A percentile compares a stretch with the other conserved stretches of the same genome.
Conservation (phyloP, 1,139 yeast genomes). For the Kodamaea anthophila region DNA sequence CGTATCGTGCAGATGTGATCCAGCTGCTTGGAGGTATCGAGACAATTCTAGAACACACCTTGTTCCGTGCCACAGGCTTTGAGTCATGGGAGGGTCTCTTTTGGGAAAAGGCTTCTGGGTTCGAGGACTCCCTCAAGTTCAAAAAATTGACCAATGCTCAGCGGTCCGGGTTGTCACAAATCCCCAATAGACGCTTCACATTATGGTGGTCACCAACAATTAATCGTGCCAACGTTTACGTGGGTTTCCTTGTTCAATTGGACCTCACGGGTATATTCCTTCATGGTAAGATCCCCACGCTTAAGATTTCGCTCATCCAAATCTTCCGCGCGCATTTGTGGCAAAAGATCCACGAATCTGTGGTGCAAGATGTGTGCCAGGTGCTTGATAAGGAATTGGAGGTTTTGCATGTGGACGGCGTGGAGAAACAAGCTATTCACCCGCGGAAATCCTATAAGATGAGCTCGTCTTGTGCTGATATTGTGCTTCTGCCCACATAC, state of each 20-base stretch:
- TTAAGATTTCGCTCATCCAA: constrained; percentile 91
- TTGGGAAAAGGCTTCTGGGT: constrained; percentile 97
- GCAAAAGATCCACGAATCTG: constrained; percentile 97
- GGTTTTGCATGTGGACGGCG: constrained; percentile 74
- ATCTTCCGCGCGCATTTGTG: constrained; percentile 96
- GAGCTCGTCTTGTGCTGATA: constrained; percentile 94
- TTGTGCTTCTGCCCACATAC: constrained; percentile 67
- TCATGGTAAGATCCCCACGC: constrained; percentile 96
- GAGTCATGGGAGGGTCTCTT: constrained; percentile 98
- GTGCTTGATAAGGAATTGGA: constrained; percentile 86
- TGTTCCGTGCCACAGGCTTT: constrained; percentile 95
- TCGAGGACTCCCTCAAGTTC: constrained; percentile 92
- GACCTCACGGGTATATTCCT: constrained; percentile 95
- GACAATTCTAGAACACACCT: constrained; percentile 89
- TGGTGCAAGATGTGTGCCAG: constrained; percentile 90
- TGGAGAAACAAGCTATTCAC: constrained; percentile 88
- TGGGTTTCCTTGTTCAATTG: constrained; percentile 92
- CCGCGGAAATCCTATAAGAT: constrained; percentile 96
- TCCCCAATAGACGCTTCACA: constrained; percentile 95
- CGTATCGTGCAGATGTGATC: constrained; percentile 92
- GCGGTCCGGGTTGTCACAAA: constrained; percentile 93
- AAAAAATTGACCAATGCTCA: constrained; percentile 96
- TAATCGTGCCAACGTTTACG: constrained; percentile 95
- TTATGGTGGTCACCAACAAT: constrained; percentile 99
- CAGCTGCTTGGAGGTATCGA: constrained; percentile 98